Base-by-base conservation (phyloP, 768 basidiomycete species). In the Dacryopinax primogenitus region DNA sequence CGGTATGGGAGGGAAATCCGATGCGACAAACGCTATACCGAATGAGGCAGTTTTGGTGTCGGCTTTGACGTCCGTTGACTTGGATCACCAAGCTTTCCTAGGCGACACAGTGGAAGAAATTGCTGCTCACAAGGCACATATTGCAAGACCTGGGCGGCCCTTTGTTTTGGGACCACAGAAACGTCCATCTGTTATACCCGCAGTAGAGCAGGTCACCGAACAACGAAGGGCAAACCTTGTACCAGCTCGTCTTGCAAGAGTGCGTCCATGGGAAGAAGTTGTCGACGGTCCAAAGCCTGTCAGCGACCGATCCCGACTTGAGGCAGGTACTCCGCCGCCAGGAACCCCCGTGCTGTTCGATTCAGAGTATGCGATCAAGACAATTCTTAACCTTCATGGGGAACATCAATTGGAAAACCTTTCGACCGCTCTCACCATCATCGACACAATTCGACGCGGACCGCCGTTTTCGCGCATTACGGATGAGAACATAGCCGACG, bases 1-100 rank as follows among this genome's bases (percentile, higher is more conserved):
- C 11, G 95, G 96, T 0, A 86, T 99, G 87, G 96, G 96, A 0
- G 96, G 96, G 3, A 80, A 84, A 1, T 75, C 87, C 62, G 96
- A 98, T 73, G 95, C 96, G 21, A 99, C 96, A 1, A 99, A 99
- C 72, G 81, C 88, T 64, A 83, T 98, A 21, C 82, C 89, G 1
- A 82, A 86, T 47, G 78, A 81, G 0, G 77, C 77, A 62, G 81
- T 94, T 41, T 74, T 92, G 33, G 83, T 86, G 1, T 90, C 89
- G n/a, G 88, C 84, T 33, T 78, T 98, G 30, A 91, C 93, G 0
- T 76, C 86, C 1, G 89, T 98, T 23, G 94, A 92, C 74, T 77
- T 98, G 44, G 96, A 99, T 76, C 96, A 98, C 74, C 92, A 94
- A 68, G 82, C 82, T 2, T 92, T 95, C 72, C 80, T 99, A 28